These are phyloP conservation scores for Eragrostis nindensis DNA, from an alignment of 176 grass and related monocot genomes.

Conservation along the genomic window DNA sequence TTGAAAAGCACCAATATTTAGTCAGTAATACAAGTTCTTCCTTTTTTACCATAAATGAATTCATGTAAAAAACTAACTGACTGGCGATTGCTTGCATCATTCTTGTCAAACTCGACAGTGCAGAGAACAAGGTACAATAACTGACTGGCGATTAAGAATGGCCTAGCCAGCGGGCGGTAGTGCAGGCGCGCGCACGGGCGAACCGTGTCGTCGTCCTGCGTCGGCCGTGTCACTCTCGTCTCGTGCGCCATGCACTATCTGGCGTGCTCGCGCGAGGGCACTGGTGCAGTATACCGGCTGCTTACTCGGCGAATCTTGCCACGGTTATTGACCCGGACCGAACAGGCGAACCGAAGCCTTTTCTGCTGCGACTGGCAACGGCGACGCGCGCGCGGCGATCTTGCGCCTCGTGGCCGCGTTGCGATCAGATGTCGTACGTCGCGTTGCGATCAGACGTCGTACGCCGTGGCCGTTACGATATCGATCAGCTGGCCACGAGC, in stretches of 20 bases:
- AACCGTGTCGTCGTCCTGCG: not conserved
- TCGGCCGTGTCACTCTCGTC: conserved; percentile 53
- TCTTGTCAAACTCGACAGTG: conserved; percentile 50
- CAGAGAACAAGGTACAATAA: conserved; percentile 30
- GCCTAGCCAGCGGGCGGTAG: not conserved
- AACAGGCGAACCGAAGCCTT: not conserved
- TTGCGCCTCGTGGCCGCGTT: conserved; percentile 18
- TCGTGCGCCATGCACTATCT: conserved; percentile 55
- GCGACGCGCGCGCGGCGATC: too few relatives aligned
- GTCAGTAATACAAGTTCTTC: too few relatives aligned
- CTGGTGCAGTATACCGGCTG: conserved; percentile 24
- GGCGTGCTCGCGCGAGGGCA: not conserved
- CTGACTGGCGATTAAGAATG: conserved; percentile 32
- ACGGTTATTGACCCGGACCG: not conserved
- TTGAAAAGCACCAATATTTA: too few relatives aligned
- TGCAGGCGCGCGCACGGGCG: not conserved
- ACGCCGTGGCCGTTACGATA: not conserved
- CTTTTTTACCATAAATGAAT: too few relatives aligned
- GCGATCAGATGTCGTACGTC: conserved; percentile 11
- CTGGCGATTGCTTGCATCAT: not conserved
- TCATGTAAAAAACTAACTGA: too few relatives aligned
- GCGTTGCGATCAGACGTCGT: too few relatives aligned
- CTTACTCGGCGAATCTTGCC: conserved; percentile 13
- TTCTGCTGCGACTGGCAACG: too few relatives aligned
- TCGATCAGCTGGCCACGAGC: not conserved